Percentiles rank a stretch among this genome's conserved stretches.
Conservation (phyloP, 768 basidiomycete species). For the Melanogaster broomeanus region DNA sequence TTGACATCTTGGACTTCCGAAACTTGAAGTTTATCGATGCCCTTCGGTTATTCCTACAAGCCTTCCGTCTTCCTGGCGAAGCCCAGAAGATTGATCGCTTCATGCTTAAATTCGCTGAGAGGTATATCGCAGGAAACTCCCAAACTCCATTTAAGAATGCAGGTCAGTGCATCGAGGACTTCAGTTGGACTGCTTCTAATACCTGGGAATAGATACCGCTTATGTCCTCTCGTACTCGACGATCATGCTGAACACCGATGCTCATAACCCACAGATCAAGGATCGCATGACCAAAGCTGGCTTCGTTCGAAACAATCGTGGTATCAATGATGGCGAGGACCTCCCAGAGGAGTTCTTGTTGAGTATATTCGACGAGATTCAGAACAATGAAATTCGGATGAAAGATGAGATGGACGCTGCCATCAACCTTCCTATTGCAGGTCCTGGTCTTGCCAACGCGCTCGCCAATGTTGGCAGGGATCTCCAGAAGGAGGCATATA, state of each 20-base stretch:
- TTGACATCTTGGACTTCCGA: constrained; percentile 88
- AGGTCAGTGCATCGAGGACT: constrained; percentile 48
- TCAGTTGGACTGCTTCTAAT: constrained; percentile 6
- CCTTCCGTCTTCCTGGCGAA: constrained; percentile 96
- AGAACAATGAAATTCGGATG: constrained; percentile 94
- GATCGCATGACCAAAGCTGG: constrained; percentile 90
- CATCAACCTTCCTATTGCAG: constrained; percentile 39
- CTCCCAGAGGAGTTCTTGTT: constrained; percentile 84
- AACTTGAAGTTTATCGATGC: constrained; percentile 86
- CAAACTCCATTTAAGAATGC: constrained; percentile 91
- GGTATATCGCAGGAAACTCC: constrained; percentile 88
- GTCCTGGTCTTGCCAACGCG: constrained; percentile 78
- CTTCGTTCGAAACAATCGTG: constrained; percentile 93
- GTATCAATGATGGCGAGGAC: constrained; percentile 90
- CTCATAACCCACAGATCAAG: constrained; percentile 94
- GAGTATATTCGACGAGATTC: constrained; percentile 88
- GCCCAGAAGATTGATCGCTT: constrained; percentile 98
- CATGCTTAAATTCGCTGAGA: constrained; percentile 98
- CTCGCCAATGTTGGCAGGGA: constrained; percentile 91
- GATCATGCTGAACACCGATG: constrained; percentile 97
- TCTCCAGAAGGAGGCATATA: constrained; percentile 93
- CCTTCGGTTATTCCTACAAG: constrained; percentile 85
- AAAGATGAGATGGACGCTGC: constrained; percentile 89
- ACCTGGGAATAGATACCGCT: constrained; percentile 65
- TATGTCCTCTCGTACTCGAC: constrained; percentile 95